Evolutionary conservation across 2,329 filamentous ascomycete genomes (phyloP), one percentile per base, ranked within the genome.

Genomic region (Fusarium transvaalense): DNA sequence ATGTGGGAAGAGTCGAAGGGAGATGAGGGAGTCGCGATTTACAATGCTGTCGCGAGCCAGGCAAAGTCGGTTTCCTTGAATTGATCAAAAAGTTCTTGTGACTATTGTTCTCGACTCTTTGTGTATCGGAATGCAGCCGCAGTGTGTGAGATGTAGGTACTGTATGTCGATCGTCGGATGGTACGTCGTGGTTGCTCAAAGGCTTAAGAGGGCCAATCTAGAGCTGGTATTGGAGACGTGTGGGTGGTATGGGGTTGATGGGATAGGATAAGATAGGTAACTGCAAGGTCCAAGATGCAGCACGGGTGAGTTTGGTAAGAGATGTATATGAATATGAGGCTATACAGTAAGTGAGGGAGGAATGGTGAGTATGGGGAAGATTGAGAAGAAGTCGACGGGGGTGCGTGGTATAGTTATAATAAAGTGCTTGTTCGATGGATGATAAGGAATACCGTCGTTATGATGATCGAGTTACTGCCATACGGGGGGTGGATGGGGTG

Each of bases 181-280:
- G 29, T 53, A 54, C 23, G 59, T 59, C 37, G 66, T 61, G 47
- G 68, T 71, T 56, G 38, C 59, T 58, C 66, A 56, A 29, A 50
- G 50, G 38, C 57, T 57, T 46, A 53, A 50, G 31, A 43, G 56
- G 61, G 53, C 71, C 71, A 72, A 71, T 73, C 56, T 68, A 56
- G 45, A 72, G 58, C 66, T 71, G 54, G 41, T 46, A 61, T 46
- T 32, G 25, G 29, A 63, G 70, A 63, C 71, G 71, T 73, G 66
- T 66, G 66, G 64, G 67, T 70, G 52, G 51, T 70, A 46, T 68
- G 61, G 35, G 13, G 8, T 9, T 27, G 14, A 10, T 42, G 32
- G 23, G 47, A 50, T 27, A 27, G 13, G 17, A 27, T 38, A 14
- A 25, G 21, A 58, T 60, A 55, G n/a, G 63, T 46, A 51, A 37